Percentiles rank a stretch among this genome's conserved stretches.
Conservation (phyloP, 768 basidiomycete species). For the Tylopilus plumbeoviolaceoides region DNA sequence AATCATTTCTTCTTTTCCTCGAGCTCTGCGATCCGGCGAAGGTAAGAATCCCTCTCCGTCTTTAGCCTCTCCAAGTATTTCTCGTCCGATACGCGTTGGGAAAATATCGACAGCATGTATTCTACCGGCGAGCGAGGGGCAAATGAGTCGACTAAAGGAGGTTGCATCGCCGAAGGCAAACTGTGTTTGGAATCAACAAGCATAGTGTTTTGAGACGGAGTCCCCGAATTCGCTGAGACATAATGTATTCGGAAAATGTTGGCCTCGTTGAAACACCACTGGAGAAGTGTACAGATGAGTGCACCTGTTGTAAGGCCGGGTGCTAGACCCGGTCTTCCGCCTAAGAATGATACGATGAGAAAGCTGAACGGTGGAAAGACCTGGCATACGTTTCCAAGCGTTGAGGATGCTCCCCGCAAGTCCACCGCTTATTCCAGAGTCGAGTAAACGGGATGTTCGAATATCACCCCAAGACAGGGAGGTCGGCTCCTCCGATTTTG, state of each 20-base stretch:
- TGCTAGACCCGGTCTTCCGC: conserved; percentile 52
- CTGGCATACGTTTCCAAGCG: conserved; percentile 51
- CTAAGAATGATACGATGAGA: conserved; percentile 35
- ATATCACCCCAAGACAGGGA: conserved; percentile 47
- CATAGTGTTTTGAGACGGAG: background rate
- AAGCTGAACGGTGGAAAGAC: background rate
- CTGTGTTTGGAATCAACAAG: background rate
- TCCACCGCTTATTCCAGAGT: conserved; percentile 71
- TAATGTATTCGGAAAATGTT: conserved; percentile 56
- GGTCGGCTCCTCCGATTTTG: conserved; percentile 8
- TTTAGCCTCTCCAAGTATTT: conserved; percentile 63
- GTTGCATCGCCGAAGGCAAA: conserved; percentile 8
- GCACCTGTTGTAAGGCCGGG: conserved; percentile 61
- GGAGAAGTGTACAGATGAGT: conserved; percentile 55
- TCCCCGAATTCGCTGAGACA: conserved; percentile 33
- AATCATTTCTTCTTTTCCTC: conserved; percentile 33
- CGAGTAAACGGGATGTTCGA: conserved; percentile 57
- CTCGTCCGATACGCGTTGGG: conserved; percentile 59
- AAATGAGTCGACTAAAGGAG: conserved; percentile 11
- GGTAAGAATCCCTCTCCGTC: conserved; percentile 49
- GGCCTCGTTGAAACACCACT: conserved; percentile 70
- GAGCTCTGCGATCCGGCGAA: conserved; percentile 56
- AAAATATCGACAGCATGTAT: conserved; percentile 32
- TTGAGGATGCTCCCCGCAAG: conserved; percentile 58
- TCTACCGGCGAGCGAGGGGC: conserved; percentile 27